Evolutionary conservation across 345 rosid species (phyloP), one percentile per base, ranked within the genome.

Genomic region (Noccaea caerulescens): DNA sequence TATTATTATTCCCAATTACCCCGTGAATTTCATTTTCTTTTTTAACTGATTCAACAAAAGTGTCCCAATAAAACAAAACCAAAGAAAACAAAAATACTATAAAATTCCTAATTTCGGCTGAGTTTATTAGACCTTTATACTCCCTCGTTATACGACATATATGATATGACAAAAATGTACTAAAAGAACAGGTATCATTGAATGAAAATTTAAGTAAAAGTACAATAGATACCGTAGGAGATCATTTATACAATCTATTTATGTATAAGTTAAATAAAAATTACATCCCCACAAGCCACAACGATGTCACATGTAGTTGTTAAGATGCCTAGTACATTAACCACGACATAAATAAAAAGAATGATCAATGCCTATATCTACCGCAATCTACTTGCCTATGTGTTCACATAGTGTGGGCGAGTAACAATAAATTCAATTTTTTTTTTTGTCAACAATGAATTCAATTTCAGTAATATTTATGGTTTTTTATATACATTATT

Each of bases 111-210:
- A 53, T 53, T 74, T 69, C 42, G 51, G 39, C 43, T 45, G 59
- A 55, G 9, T 47, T 69, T 38, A 54, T 42, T n/a, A 18, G 25
- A 63, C 33, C 23, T 64, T 64, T 70, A 69, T 63, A 63, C 71
- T 61, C 60, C 49, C 63, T 69, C 65, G 59, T 54, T 76, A 55
- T 49, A 52, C 71, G 71, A 76, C 75, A 76, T 47, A 69, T 46
- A 76, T 27, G 65, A 56, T 63, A 70, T 70, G 74, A 57, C 74
- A 70, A 69, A 61, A 32, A 0, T 57, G 71, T 76, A 71, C 61
- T 25, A 14, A 67, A 51, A 52, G 34, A 66, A 58, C 38, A 58
- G 30, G 54, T 66, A 67, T 66, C 50, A 74, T 67, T 67, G 72
- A 50, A 43, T 67, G 62, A 42, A 41, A 58, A 52, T 9, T 13